Evolutionary conservation across 768 basidiomycete species (phyloP).

Genomic region (Podaxis carcinomalis): DNA sequence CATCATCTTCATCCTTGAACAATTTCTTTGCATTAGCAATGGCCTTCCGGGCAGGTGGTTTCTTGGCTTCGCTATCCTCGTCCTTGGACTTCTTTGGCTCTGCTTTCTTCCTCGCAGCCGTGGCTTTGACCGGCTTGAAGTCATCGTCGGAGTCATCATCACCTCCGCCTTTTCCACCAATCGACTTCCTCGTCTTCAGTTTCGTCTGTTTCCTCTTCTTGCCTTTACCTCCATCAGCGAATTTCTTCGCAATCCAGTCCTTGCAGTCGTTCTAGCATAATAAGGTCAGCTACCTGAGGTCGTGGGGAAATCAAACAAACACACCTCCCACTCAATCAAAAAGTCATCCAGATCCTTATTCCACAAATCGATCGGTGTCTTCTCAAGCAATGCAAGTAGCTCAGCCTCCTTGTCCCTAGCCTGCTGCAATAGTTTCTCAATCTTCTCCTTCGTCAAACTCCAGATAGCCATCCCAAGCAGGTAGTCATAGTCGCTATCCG

Average conservation of each 20-base stretch:
- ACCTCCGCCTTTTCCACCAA: conserved; percentile 23
- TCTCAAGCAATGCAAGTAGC: conserved; percentile 70
- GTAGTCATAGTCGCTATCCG: conserved; percentile 81
- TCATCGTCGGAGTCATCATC: conserved; percentile 38
- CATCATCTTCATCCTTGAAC: conserved; percentile 12
- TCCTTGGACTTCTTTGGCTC: conserved; percentile 23
- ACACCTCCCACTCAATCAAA: conserved; percentile 79
- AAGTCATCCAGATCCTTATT: conserved; percentile 84
- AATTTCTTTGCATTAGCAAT: conserved; percentile 17
- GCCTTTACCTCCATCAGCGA: conserved; percentile 34
- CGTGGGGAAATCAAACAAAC: conserved; percentile 21
- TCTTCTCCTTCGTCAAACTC: conserved; percentile 94
- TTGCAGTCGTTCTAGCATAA: conserved; percentile 37
- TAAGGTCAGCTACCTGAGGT: conserved; percentile 2
- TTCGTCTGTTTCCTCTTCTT: conserved; percentile 46
- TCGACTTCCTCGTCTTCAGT: conserved; percentile 45
- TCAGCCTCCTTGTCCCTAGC: conserved; percentile 81
- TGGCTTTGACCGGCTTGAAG: conserved; percentile 44
- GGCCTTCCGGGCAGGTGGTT: conserved; percentile 14
- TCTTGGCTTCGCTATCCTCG: conserved; percentile 14
- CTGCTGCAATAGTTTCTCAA: conserved; percentile 78
- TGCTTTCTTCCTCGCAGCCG: conserved; percentile 33
- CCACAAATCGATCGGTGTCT: conserved; percentile 83
- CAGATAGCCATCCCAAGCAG: conserved; percentile 92
- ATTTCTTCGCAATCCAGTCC: conserved; percentile 41